phyloP scores from a whole-genome alignment of 2,329 filamentous ascomycete species.

The Rhinocladiella mackenziei region DNA sequence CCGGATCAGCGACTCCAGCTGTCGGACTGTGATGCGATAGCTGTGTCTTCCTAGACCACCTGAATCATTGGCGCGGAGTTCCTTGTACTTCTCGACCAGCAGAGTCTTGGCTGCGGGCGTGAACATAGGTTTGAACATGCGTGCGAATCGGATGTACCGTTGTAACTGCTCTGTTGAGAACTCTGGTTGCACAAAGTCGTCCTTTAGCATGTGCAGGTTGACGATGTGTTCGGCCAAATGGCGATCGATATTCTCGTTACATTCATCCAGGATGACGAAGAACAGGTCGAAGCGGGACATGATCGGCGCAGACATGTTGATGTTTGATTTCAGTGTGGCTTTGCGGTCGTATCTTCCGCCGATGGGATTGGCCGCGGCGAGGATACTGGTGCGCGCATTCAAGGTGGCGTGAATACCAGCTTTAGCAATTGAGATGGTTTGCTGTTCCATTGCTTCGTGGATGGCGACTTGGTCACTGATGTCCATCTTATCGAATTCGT shows the following conservation, averaged over 20 bases:
- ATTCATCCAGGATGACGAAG: constrained; percentile 96
- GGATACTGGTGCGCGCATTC: constrained; percentile 90
- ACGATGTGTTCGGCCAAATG: constrained; percentile 94
- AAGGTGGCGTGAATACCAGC: constrained; percentile 96
- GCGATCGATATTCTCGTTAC: constrained; percentile 84
- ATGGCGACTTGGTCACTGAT: constrained; percentile 95
- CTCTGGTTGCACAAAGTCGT: constrained; percentile 85
- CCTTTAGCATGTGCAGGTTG: constrained; percentile 83
- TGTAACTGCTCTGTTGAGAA: constrained; percentile 96
- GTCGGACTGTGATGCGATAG: constrained; percentile 94
- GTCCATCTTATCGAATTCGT: constrained; percentile 99
- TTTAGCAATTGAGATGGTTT: constrained; percentile 98
- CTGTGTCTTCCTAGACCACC: constrained; percentile 91
- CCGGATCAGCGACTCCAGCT: constrained; percentile 93
- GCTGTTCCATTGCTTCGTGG: constrained; percentile 99
- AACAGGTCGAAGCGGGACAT: constrained; percentile 99
- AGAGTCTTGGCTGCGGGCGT: constrained; percentile 78
- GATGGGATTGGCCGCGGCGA: constrained; percentile 93
- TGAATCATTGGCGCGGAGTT: constrained; percentile 85
- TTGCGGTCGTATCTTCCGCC: constrained; percentile 97
- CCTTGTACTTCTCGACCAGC: constrained; percentile 91
- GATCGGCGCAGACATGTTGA: constrained; percentile 98
- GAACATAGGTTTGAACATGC: constrained; percentile 91
- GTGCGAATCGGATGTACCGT: constrained; percentile 92
- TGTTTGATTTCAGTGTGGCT: constrained; percentile 84